phyloP scores from a whole-genome alignment of 2,329 filamentous ascomycete genomes.

The Fusarium multiceps region DNA sequence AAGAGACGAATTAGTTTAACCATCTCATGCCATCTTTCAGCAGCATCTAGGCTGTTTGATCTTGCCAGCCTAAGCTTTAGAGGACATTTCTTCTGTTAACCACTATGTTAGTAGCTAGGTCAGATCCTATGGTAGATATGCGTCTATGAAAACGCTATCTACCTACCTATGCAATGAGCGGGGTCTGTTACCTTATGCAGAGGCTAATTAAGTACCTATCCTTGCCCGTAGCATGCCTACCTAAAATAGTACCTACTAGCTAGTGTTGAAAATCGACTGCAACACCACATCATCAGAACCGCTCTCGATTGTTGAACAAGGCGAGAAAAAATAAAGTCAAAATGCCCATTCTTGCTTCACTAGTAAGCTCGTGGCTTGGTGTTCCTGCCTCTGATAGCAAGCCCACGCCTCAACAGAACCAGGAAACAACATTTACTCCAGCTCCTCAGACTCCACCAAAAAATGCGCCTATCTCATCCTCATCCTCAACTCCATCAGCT shows the following conservation, averaged over 20 bases:
- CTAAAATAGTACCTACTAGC: neutral
- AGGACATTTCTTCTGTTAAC: neutral
- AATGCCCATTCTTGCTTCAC: conserved; percentile 24
- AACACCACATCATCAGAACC: neutral
- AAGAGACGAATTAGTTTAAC: neutral
- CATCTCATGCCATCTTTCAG: neutral
- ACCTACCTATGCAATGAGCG: conserved; percentile 23
- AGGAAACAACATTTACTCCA: conserved; percentile 16
- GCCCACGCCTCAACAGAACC: conserved; percentile 1
- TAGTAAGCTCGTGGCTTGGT: conserved; percentile 33
- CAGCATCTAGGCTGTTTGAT: neutral
- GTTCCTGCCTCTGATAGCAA: conserved; percentile 31
- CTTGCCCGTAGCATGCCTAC: neutral
- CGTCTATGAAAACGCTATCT: neutral
- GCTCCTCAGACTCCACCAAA: conserved; percentile 32
- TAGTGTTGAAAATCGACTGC: neutral
- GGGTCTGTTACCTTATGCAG: conserved; percentile 2
- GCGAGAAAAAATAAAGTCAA: neutral
- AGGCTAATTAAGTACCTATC: neutral
- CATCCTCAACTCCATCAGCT: neutral
- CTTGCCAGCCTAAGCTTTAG: neutral
- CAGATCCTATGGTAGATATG: neutral
- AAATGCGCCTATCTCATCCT: conserved; percentile 4
- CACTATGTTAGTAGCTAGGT: neutral
- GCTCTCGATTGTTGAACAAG: neutral